These are phyloP conservation scores for Eutypella sp. DNA, from an alignment of 2,329 filamentous ascomycete genomes.

Conservation along the genomic window DNA sequence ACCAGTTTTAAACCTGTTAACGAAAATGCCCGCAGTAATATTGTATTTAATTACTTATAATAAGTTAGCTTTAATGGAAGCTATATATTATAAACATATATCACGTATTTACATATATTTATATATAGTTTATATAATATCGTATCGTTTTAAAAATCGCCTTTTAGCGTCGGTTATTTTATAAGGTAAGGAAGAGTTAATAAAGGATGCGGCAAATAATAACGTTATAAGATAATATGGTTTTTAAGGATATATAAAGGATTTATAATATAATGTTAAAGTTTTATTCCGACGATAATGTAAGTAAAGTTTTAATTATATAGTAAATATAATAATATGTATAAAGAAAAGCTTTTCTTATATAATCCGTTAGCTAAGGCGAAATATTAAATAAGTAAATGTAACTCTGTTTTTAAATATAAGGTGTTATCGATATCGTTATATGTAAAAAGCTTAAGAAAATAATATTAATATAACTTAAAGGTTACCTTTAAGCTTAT, in stretches of 20 bases:
- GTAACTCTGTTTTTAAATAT: neutral
- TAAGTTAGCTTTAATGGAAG: neutral
- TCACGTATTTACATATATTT: neutral
- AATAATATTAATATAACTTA: neutral
- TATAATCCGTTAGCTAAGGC: neutral
- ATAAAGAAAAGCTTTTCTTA: too few species aligned
- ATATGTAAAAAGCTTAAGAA: neutral
- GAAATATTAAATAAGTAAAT: neutral
- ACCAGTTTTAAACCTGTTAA: conserved; percentile 3
- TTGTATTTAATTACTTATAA: neutral
- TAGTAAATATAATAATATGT: too few species aligned
- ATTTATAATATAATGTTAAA: too few species aligned
- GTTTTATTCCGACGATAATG: too few species aligned
- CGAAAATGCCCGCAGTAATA: conserved; percentile 5
- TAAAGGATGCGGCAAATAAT: neutral
- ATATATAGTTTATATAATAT: neutral
- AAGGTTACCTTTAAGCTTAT: neutral
- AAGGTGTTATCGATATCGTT: neutral
- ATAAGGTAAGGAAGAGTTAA: neutral
- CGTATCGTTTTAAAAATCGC: neutral
- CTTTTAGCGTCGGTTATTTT: neutral
- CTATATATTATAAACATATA: neutral
- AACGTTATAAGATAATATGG: too few species aligned
- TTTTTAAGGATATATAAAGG: too few species aligned
- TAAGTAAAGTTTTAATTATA: too few species aligned